Base-by-base conservation (phyloP, 192 early-diverging fungal genomes). In the Coemansia sp. region DNA sequence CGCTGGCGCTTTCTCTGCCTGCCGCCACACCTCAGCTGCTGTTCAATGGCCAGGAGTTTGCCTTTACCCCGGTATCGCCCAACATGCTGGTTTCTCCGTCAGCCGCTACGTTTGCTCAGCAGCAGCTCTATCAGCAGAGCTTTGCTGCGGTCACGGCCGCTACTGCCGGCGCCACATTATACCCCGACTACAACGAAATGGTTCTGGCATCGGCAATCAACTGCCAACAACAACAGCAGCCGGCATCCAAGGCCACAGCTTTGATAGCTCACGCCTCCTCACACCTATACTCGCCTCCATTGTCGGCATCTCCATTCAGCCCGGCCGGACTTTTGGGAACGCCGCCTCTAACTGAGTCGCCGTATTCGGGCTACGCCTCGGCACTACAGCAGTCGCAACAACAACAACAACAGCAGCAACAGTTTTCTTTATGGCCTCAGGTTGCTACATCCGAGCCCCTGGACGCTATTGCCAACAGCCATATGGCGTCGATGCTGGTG, bases 251-350 rank as follows among this genome's bases (percentile, higher is more conserved):
- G 45, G 57, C 59, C 17, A 41, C 54, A n/a, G 55, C 49, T 4
- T 37, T 56, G 48, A 49, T 53, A 37, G 38, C 46, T 4, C 13
- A 17, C 0, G 42, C 51, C 21, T 55, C 21, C 44, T 47, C 40
- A 15, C 43, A 18, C 25, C 40, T 70, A 45, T 65, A 61, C 62
- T 65, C 69, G 58, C 58, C 69, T 12, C 69, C 62, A 22, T 45
- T 60, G 24, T 65, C 58, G 12, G 40, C 61, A 9, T 50, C 55
- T 27, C 56, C 68, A 12, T 56, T 69, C n/a, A 47, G 60, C 11
- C 9, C 30, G 18, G 53, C 25, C 7, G 59, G 53, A 12, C 40
- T 67, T 34, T 34, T 53, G 23, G 38, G 23, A 1, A 37, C 67
- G 8, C 50, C 67, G 19, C 54, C 60, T 2, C 60, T 63, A 7